These are phyloP conservation scores for Inosperma sp. DNA, from an alignment of 768 basidiomycete genomes.

Conservation along the genomic window DNA sequence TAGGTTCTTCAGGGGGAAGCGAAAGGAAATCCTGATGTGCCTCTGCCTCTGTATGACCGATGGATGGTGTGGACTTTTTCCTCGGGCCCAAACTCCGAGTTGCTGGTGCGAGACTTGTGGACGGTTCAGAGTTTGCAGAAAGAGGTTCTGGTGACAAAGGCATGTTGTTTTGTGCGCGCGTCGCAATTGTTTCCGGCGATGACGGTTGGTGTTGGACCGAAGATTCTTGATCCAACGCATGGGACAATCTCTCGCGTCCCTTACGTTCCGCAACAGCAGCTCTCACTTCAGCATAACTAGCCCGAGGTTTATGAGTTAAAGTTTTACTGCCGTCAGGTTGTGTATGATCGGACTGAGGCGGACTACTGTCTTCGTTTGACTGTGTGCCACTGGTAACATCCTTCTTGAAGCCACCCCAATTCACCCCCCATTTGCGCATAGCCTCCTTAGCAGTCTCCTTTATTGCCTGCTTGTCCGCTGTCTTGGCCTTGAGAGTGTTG, in stretches of 20 bases:
- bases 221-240: slow-evolving; percentile 12
- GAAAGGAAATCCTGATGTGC: slow-evolving; percentile 5
- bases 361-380: slow-evolving; percentile 35
- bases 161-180: slow-evolving; percentile 16
- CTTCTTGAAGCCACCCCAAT: slow-evolving; percentile 65
- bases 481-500: slow-evolving; percentile 71
- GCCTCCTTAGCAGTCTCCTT: slow-evolving; percentile 83
- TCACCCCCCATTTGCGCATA: slow-evolving; percentile 89
- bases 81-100: no score
- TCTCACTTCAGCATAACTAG: slow-evolving; percentile 69
- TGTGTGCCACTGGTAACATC: slow-evolving; percentile 32
- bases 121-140: slow-evolving; percentile 20
- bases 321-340: slow-evolving; percentile 19
- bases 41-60: slow-evolving; percentile 35
- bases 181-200: slow-evolving; percentile 14
- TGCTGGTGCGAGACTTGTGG: slow-evolving; percentile 9
- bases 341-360: slow-evolving; percentile 13
- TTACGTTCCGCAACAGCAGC: slow-evolving; percentile 70
- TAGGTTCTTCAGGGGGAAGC: slow-evolving; percentile 18
- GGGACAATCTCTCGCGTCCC: slow-evolving; percentile 37
- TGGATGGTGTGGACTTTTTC: slow-evolving; percentile 32
- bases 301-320: slow-evolving; percentile 39
- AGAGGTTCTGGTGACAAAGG: slow-evolving; percentile 15
- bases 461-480: slow-evolving; percentile 79
- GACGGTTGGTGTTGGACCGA: slow-evolving; percentile 7